Evolutionary conservation across 1,284 basidiomycete genomes (phyloP), one percentile per base, ranked within the genome.

Genomic region (Ceratobasidium sp.): DNA sequence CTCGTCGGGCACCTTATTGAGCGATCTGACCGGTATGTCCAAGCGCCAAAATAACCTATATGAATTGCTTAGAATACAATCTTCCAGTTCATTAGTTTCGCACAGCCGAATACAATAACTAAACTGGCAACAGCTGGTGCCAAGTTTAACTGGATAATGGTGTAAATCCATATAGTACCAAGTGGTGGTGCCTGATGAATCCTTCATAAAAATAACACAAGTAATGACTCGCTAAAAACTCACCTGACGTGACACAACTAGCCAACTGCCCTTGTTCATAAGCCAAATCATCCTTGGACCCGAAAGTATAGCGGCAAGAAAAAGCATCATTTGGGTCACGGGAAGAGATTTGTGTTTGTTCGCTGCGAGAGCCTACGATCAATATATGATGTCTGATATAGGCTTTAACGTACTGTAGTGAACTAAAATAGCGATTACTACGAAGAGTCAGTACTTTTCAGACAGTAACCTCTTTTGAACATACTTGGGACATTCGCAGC

Each of bases 131-230:
- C 58, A 12, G 72, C 58, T 28, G 74, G 73, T 34, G 60, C 6
- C 21, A 75, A 52, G 46, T 74, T 70, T 21, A 75, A 43, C 46
- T 75, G 74, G 21, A 75, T 41, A 16, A 75, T 64, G 3, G 72
- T 55, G 45, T 74, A 75, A 8, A 74, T 60, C 74, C 74, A 75
- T 2, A 75, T 61, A 23, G 71, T 71, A 23, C 57, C 45, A 45
- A 75, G 39, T 9, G 74, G 74, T 3, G 74, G 73, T 5, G 57
- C 65, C 74, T 75, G 30, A 28, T 36, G 28, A 6, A 36, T 9
- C 1, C 16, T 0, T 57, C 21, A 26, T 32, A 30, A 16, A 61
- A 32, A 14, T n/a, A 9, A n/a, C 39, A 21, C 39, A 21, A 41
- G 23, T 18, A 9, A 32, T 30, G 18, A 32, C 41, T 46, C 14